These are phyloP conservation scores for Ruellia speciosa DNA, from an alignment of 305 asterid genomes.

Conservation along the genomic window DNA sequence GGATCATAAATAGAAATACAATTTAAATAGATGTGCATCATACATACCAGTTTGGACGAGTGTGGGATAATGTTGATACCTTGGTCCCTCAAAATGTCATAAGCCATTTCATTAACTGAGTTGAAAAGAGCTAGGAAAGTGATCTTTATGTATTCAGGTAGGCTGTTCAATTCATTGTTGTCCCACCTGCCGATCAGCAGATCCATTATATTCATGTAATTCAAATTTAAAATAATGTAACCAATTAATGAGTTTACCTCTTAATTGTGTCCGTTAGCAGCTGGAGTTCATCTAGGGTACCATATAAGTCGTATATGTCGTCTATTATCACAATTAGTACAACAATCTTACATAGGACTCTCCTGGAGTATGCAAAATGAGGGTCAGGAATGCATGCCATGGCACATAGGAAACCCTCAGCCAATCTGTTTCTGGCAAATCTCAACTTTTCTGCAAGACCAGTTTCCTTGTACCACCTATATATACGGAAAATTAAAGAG, in stretches of 20 bases:
- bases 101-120: constrained; percentile 21
- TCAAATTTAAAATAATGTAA: no score
- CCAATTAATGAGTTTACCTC: no score
- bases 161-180: constrained; percentile 23
- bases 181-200: no score
- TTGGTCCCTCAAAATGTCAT: constrained; percentile 23
- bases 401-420: constrained; percentile 52
- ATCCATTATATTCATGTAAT: no score
- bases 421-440: constrained; percentile 48
- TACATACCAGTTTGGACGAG: background rate
- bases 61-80: constrained; percentile 17
- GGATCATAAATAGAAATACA: no score
- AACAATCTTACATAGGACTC: constrained; percentile 25
- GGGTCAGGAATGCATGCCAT: constrained; percentile 36
- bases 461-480: constrained; percentile 41
- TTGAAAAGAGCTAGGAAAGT: constrained; percentile 26
- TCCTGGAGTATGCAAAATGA: constrained; percentile 29
- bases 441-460: constrained; percentile 33
- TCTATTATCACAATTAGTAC: constrained; percentile 31
- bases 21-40: no score
- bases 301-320: constrained; percentile 47
- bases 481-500: no score
- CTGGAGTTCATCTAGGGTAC: constrained; percentile 46
- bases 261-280: constrained; percentile 35
- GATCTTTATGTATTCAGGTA: constrained; percentile 29